phyloP scores from a whole-genome alignment of 2,329 filamentous ascomycete species.

The Cladosporium sp. region DNA sequence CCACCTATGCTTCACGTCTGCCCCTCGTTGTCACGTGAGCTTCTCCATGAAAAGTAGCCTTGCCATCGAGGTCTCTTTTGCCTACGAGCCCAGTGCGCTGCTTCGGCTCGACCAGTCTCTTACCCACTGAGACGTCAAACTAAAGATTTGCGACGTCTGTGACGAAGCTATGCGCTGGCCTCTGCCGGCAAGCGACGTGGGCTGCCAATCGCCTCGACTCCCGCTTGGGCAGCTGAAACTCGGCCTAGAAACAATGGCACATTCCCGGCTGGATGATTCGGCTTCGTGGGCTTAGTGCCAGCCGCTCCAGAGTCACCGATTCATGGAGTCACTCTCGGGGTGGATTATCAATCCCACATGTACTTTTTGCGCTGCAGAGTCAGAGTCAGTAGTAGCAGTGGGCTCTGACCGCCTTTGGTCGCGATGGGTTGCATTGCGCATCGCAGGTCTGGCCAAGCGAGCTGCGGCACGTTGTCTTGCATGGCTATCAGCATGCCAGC shows the following conservation, averaged over 20 bases:
- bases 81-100: not conserved
- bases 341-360: not conserved
- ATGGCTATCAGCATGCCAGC: constrained; percentile 11
- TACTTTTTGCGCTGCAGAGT: not conserved
- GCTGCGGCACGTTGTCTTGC: constrained; percentile 11
- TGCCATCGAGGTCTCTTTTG: not conserved
- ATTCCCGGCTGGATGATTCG: constrained; percentile 11
- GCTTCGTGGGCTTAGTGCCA: constrained; percentile 9
- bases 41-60: not conserved
- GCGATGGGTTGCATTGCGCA: constrained; percentile 1
- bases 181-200: not conserved
- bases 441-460: constrained; percentile 7
- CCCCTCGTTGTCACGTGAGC: not conserved
- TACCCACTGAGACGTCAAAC: not conserved
- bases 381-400: not conserved
- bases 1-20: not conserved
- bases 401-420: constrained; percentile 1
- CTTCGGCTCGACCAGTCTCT: not conserved
- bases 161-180: constrained; percentile 8
- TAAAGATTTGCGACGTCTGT: not conserved
- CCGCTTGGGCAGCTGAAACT: constrained; percentile 13
- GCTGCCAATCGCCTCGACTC: constrained; percentile 12
- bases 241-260: constrained; percentile 9
- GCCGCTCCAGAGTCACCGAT: not conserved
- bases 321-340: not conserved